phyloP scores from a whole-genome alignment of 176 grass and related monocot genomes.

The Chrysopogon serrulatus region DNA sequence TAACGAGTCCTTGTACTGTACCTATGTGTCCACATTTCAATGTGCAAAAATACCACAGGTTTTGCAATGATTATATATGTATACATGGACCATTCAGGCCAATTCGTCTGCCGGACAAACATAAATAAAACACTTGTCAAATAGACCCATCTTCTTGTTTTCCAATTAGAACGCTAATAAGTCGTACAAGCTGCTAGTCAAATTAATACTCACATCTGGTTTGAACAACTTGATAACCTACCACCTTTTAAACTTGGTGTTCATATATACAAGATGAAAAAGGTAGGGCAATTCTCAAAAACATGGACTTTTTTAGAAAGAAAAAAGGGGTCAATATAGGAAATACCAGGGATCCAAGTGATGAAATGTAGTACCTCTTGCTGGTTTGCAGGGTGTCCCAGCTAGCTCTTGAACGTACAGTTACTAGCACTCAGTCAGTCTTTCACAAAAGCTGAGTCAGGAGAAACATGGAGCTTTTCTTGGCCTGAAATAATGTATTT shows the following conservation, averaged over 20 bases:
- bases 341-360: too few species aligned
- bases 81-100: constrained; percentile 10
- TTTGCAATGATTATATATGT: not conserved
- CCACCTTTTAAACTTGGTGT: not conserved
- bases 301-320: too few species aligned
- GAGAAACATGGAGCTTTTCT: too few species aligned
- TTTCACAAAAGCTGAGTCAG: too few species aligned
- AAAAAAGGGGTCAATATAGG: too few species aligned
- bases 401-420: too few species aligned
- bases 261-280: not conserved
- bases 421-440: too few species aligned
- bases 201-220: not conserved
- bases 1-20: constrained; percentile 29
- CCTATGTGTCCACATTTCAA: constrained; percentile 16
- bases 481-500: not conserved
- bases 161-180: not conserved
- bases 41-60: not conserved
- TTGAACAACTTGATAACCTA: too few species aligned
- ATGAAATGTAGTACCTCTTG: too few species aligned
- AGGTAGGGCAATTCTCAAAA: too few species aligned
- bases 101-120: constrained; percentile 3
- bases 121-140: constrained; percentile 3
- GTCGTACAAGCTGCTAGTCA: not conserved
- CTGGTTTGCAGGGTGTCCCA: too few species aligned
- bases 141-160: not conserved